Evolutionary conservation across 2,329 filamentous ascomycete genomes (phyloP).

Genomic region (Metarhizium humberi): DNA sequence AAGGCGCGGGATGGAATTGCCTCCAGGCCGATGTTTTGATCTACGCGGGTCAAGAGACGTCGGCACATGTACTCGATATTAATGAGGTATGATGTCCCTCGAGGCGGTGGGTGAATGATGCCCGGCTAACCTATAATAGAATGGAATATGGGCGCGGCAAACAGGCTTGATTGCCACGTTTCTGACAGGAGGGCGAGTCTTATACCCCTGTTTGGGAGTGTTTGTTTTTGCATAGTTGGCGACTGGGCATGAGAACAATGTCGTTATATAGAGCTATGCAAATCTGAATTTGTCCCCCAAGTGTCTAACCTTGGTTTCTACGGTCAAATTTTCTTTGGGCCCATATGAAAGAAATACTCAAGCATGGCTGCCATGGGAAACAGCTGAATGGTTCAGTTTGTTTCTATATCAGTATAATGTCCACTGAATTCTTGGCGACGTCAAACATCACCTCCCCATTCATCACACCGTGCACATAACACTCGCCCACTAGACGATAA

Average conservation of each 20-base stretch:
- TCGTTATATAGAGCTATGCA: neutral
- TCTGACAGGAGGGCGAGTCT: neutral
- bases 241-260: neutral
- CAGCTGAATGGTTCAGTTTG: neutral
- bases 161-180: neutral
- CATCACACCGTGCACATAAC: constrained; percentile 10
- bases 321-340: neutral
- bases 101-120: neutral
- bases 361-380: neutral
- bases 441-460: constrained; percentile 6
- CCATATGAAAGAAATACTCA: neutral
- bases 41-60: constrained; percentile 4
- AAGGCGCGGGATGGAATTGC: neutral
- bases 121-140: neutral
- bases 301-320: neutral
- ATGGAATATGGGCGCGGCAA: neutral
- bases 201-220: neutral
- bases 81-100: neutral
- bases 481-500: constrained; percentile 7
- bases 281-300: neutral
- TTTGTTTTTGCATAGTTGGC: neutral
- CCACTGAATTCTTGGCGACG: neutral
- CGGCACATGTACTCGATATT: constrained; percentile 3
- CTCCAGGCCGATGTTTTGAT: constrained; percentile 7
- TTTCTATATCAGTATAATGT: constrained; percentile 3